Evolutionary conservation across 2,329 filamentous ascomycete species (phyloP), one percentile per base, ranked within the genome.

Genomic region (Colletotrichum sp.): DNA sequence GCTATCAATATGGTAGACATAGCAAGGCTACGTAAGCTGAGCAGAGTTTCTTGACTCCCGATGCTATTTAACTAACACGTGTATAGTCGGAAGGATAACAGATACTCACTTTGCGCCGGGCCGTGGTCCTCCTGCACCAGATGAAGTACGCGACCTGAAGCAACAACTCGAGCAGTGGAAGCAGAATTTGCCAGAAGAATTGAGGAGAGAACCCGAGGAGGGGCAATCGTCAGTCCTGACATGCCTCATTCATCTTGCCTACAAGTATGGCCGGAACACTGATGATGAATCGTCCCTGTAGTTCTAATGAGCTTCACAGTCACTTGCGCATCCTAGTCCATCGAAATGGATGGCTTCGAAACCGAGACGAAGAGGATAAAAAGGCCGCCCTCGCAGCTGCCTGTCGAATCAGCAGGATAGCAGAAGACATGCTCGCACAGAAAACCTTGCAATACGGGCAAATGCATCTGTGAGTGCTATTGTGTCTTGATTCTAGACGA

Each of bases 1-100:
- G 80, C 80, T 0, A 82, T 84, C 48, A 85, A 85, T 68, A 85
- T 85, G 84, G 83, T 85, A 0, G 83, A 85, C 36, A 80, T 85
- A 19, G 81, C 83, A 5, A 79, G 79, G 30, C 72, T 85, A 32
- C 81, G 83, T 85, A 71, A 71, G 83, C 44, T 28, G 48, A 0
- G 3, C 12, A 22, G 22, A 6, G 25, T 19, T 9, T 7, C 7
- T 8, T 6, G 19, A 25, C 34, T 3, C 9, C 16, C 28, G 13
- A 6, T 8, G 12, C n/a, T 16, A 8, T 9, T n/a, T 4, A 13
- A 34, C 64, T 75, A 16, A 75, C 57, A 5, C 4, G 2, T 28
- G 15, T 15, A 3, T 22, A 85, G 83, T 84, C 65, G 81, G 83
- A 12, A 78, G 80, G 34, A 81, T 84, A 44, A 84, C 84, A 36